Evolutionary conservation across 2,329 filamentous ascomycete genomes (phyloP), one percentile per base, ranked within the genome.

Genomic region (Pseudocercospora macadamiae): DNA sequence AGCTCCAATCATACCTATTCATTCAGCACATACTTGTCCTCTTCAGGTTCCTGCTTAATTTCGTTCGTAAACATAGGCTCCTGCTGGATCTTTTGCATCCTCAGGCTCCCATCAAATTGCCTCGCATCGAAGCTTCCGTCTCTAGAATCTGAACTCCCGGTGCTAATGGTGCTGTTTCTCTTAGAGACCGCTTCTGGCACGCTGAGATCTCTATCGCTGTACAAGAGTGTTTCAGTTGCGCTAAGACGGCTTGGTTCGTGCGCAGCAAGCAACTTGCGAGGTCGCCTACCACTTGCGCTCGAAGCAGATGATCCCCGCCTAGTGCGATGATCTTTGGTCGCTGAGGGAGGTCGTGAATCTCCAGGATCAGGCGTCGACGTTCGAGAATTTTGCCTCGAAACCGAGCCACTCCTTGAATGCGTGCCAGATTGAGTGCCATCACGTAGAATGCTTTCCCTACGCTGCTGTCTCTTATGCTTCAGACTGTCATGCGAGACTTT

Each of bases 361-460:
- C n/a, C n/a, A n/a, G 65, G 59, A n/a, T 66, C 68, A 21, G 69
- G 66, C 8, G 65, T 67, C 0, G 67, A 67, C 25, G 69, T 70
- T 3, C 62, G 59, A 14, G 65, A 66, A 12, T 65, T 64, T 16
- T 49, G 51, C 48, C 65, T 21, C 57, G 63, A 44, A 39, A 64
- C 26, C 48, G 63, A 63, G 16, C 61, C 61, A 18, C 62, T 63
- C 1, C 66, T 58, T 4, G 67, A 68, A n/a, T 61, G 63, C 9
- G 56, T 61, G 28, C 62, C 51, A 30, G 66, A 61, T 18, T 63
- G 57, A 4, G 66, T 65, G 4, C 63, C 68, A 8, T 64, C 62
- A 3, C 67, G 64, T 0, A 70, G 60, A 3, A 70, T 54, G 21
- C 59, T 60, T 28, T 61, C 62, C 47, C 66, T 64, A 16, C 62